Conservation (phyloP, 352 stramenopile species). For the Globisporangium alternatum region DNA sequence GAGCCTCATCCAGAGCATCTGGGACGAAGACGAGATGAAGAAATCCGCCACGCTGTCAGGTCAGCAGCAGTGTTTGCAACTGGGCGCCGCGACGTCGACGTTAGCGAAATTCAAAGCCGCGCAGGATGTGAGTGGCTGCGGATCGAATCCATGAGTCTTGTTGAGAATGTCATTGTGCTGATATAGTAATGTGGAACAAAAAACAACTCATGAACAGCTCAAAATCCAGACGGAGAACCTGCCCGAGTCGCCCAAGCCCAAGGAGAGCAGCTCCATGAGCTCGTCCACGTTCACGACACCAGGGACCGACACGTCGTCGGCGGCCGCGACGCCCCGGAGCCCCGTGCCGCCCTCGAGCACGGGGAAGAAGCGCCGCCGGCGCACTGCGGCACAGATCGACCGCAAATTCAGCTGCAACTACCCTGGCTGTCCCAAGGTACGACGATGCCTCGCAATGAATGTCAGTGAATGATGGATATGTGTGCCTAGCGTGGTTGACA, state of each 20-base stretch:
- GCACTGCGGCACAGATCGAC: slow-evolving; percentile 77
- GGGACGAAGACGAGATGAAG: slow-evolving; percentile 9
- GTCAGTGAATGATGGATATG: background rate
- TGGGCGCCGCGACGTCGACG: slow-evolving; percentile 19
- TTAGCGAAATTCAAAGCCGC: slow-evolving; percentile 54
- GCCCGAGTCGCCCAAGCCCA: slow-evolving; percentile 14
- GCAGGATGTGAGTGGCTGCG: slow-evolving; percentile 32
- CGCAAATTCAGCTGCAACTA: slow-evolving; percentile 72
- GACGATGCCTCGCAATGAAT: too few species aligned
- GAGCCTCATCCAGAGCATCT: slow-evolving; percentile 15
- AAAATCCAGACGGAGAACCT: slow-evolving; percentile 57
- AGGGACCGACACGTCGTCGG: slow-evolving; percentile 16
- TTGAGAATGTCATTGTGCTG: too few species aligned
- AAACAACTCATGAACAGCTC: slow-evolving; percentile 26
- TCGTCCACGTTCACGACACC: slow-evolving; percentile 21
- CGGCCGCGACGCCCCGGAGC: slow-evolving; percentile 23
- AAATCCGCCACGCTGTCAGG: background rate
- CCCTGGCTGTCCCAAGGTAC: slow-evolving; percentile 59
- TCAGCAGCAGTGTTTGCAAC: background rate
- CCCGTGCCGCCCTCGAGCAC: slow-evolving; percentile 35
- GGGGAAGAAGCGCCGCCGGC: slow-evolving; percentile 70
- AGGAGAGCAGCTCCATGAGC: slow-evolving; percentile 18
- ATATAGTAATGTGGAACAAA: background rate
- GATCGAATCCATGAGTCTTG: background rate
- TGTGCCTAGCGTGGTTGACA: background rate